Evolutionary conservation across 768 basidiomycete genomes (phyloP), one percentile per base, ranked within the genome.

Genomic region (Mrakia frigida): DNA sequence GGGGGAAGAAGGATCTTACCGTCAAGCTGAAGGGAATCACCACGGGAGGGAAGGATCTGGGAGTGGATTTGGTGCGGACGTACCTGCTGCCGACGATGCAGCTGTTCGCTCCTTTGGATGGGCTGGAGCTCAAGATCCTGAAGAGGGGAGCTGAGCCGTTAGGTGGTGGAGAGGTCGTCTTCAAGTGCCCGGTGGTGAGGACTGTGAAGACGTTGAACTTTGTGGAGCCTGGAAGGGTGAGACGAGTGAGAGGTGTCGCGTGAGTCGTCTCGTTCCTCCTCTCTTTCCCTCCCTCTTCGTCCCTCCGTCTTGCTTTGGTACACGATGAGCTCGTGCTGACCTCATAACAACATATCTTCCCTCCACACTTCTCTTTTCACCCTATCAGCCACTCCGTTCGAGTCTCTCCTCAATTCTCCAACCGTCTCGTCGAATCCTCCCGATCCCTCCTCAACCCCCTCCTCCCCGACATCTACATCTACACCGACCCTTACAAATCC

Each of bases 401-500:
- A 56, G 94, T 98, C 13, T 96, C 90, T 79, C 97, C 97, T 33
- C 95, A 98, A 82, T 93, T 99, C 82, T 97, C 95, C 2, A 97
- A 97, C 83, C 88, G 97, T 53, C 93, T 98, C 90, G 97, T 99
- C 70, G 96, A 98, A 80, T 88, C 95, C 11, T 89, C 93, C 25
- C 90, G 97, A 53, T 94, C 93, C 3, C 87, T 99, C 33, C 86
- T 99, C 61, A 98, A 98, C 82, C 91, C 94, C 6, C 97, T 92
- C 83, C 97, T 98, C 76, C 96, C 97, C 52, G 97, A 99, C 82
- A 94, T 98, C 39, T 98, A 98, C 84, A 88, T 99, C 53, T 96
- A 98, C 83, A 96, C 97, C 5, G 97, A 99, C 79, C 94, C 98
- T 33, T 98, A 97, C 85, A 96, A 97, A 82, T 95, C 95, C 10